phyloP scores from a whole-genome alignment of 2,329 filamentous ascomycete species.

The Raffaelea deltoideospora region DNA sequence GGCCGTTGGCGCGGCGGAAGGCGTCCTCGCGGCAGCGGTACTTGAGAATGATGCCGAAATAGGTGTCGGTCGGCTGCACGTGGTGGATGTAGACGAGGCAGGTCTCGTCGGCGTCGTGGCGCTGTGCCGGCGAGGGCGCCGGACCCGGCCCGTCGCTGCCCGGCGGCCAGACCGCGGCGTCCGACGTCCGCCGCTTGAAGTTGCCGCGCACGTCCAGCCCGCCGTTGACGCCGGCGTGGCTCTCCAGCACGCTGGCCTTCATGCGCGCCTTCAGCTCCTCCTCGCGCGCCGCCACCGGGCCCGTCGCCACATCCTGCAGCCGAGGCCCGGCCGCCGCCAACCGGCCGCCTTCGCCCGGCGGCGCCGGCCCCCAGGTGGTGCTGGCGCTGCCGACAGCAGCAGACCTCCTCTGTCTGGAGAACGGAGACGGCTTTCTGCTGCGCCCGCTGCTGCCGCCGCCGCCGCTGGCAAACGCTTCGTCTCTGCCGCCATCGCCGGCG shows the following conservation, averaged over 20 bases:
- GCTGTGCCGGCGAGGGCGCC: conserved; percentile 15
- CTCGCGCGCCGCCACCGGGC: conserved; percentile 33
- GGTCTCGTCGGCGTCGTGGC: conserved; percentile 47
- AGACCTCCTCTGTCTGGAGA: too few relatives aligned
- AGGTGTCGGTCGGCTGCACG: conserved; percentile 68
- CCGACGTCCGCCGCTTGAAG: conserved; percentile 54
- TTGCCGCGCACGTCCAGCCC: conserved; percentile 38
- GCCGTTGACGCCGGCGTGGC: conserved; percentile 43
- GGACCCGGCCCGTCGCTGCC: conserved; percentile 9
- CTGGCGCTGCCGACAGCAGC: conserved; percentile 7
- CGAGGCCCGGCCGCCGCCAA: conserved; percentile 15
- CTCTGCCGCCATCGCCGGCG: conserved; percentile 21
- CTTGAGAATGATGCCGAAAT: conserved; percentile 78
- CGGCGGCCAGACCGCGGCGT: conserved; percentile 32
- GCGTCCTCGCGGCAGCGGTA: conserved; percentile 77
- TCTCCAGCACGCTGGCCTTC: conserved; percentile 45
- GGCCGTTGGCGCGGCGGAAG: conserved; percentile 74
- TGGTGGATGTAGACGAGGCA: conserved; percentile 83
- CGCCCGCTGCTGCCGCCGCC: background rate
- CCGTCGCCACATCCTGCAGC: conserved; percentile 35
- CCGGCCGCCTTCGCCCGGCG: conserved; percentile 17
- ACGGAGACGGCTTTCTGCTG: too few relatives aligned
- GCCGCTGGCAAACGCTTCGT: conserved; percentile 8
- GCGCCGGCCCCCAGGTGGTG: conserved; percentile 33
- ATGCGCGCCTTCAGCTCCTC: conserved; percentile 38